Percentiles rank a stretch among this genome's conserved stretches.
Conservation (phyloP, 805 yeast species). For the Ogataea populi-albae region DNA sequence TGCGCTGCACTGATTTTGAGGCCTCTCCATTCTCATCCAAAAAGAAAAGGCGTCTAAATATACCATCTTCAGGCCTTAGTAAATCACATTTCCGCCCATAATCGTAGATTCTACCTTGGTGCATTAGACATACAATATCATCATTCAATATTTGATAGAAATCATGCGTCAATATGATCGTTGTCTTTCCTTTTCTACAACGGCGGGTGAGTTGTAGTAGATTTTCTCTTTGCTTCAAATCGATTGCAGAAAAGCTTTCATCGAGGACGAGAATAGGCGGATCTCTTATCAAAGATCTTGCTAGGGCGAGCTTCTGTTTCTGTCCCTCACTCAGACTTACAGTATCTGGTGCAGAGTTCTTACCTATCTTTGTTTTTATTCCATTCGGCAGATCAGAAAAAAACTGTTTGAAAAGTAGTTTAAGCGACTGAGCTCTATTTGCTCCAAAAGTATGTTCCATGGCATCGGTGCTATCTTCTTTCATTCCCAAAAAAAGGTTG, state of each 20-base stretch:
- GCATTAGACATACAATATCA: constrained; percentile 61
- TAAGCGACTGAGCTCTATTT: too few species aligned
- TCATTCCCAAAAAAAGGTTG: constrained; percentile 46
- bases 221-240: constrained; percentile 42
- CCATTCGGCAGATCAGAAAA: constrained; percentile 52
- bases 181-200: constrained; percentile 69
- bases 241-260: constrained; percentile 84
- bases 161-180: constrained; percentile 82
- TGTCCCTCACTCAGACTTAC: constrained; percentile 84
- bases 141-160: constrained; percentile 48
- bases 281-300: constrained; percentile 74
- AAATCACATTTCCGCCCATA: constrained; percentile 39
- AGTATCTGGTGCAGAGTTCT: constrained; percentile 33
- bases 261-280: constrained; percentile 78
- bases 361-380: constrained; percentile 49
- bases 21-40: constrained; percentile 17
- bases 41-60: constrained; percentile 7
- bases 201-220: constrained; percentile 49
- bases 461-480: too few species aligned
- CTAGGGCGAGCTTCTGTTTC: constrained; percentile 76
- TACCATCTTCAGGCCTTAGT: constrained; percentile 9
- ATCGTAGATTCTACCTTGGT: constrained; percentile 54
- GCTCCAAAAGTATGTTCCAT: too few species aligned
- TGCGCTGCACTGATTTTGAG: constrained; percentile 5
- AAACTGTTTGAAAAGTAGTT: constrained; percentile 48